Conservation (phyloP, 176 grass and related monocot species). For the Echinochloa phyllopogon region DNA sequence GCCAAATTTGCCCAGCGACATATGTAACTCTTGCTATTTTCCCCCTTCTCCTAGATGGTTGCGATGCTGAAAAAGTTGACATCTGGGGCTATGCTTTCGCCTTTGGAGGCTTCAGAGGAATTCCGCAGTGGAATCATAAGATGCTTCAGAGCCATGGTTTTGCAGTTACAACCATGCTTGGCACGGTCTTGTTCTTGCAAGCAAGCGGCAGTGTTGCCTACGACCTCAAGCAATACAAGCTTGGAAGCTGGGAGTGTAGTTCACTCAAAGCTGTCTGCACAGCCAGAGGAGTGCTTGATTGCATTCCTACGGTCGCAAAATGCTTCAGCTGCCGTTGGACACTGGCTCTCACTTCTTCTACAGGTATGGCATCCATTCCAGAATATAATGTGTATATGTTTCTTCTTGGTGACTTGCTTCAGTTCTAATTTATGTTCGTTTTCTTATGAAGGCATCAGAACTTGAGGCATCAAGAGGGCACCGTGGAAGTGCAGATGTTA, state of each 20-base stretch:
- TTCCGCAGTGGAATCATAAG: conserved; percentile 77
- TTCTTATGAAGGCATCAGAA: conserved; percentile 77
- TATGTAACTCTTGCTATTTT: not conserved
- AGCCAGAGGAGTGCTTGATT: conserved; percentile 77
- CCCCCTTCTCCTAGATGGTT: conserved; percentile 62
- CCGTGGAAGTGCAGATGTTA: conserved; percentile 73
- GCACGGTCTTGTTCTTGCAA: conserved; percentile 66
- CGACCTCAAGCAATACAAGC: conserved; percentile 35
- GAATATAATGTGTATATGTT: not conserved
- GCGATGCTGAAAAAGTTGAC: conserved; percentile 79
- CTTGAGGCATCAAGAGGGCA: conserved; percentile 84
- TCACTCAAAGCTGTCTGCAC: conserved; percentile 32
- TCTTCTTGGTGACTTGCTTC: not conserved
- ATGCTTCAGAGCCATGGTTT: conserved; percentile 84
- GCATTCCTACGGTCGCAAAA: conserved; percentile 80
- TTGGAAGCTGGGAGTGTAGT: conserved; percentile 21
- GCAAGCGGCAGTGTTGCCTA: conserved; percentile 53
- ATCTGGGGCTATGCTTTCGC: conserved; percentile 80
- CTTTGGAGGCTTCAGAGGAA: conserved; percentile 83
- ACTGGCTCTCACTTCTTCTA: conserved; percentile 93
- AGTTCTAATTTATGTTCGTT: conserved; percentile 36
- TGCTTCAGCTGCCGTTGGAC: conserved; percentile 88
- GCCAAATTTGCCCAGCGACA: conserved; percentile 17
- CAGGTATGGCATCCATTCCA: conserved; percentile 56
- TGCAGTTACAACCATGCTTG: conserved; percentile 76